Conservation (phyloP, 2,329 filamentous ascomycete species). For the Fusarium domesticum region DNA sequence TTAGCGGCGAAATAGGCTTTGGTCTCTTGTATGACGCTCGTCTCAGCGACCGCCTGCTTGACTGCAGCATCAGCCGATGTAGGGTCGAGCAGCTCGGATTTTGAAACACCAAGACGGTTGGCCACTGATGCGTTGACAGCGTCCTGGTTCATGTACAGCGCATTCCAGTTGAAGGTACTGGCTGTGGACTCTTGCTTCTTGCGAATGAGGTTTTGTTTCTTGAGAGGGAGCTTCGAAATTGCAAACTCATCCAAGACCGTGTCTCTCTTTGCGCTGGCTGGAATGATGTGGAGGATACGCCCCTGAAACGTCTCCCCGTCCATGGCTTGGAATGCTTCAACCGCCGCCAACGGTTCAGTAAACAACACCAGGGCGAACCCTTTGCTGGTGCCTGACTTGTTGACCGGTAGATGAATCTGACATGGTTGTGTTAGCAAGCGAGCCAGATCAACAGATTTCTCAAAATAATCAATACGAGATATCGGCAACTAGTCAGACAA, state of each 20-base stretch:
- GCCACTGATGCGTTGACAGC: conserved; percentile 90
- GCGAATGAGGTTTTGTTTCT: conserved; percentile 89
- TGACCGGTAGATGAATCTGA: conserved; percentile 83
- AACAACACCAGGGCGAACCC: conserved; percentile 89
- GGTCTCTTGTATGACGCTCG: conserved; percentile 91
- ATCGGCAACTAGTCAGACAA: conserved; percentile 59
- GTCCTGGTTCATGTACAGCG: conserved; percentile 98
- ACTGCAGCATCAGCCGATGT: conserved; percentile 91
- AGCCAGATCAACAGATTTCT: conserved; percentile 15
- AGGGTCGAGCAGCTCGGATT: conserved; percentile 90
- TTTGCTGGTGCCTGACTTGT: conserved; percentile 72
- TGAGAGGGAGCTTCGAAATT: conserved; percentile 86
- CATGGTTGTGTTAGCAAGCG: conserved; percentile 28
- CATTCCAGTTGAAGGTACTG: conserved; percentile 93
- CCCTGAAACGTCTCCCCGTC: conserved; percentile 91
- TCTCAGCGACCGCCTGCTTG: conserved; percentile 96
- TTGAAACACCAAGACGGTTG: conserved; percentile 80
- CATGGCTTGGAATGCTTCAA: conserved; percentile 72
- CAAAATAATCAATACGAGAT: conserved; percentile 23
- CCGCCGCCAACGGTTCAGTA: conserved; percentile 66
- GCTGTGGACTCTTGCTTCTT: conserved; percentile 77
- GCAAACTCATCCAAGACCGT: conserved; percentile 82
- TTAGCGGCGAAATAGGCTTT: conserved; percentile 87
- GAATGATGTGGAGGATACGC: conserved; percentile 84
- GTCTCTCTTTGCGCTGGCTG: conserved; percentile 77